Evolutionary conservation across 106 monocot species (phyloP).

Genomic region (Alisma plantagoaquatica): DNA sequence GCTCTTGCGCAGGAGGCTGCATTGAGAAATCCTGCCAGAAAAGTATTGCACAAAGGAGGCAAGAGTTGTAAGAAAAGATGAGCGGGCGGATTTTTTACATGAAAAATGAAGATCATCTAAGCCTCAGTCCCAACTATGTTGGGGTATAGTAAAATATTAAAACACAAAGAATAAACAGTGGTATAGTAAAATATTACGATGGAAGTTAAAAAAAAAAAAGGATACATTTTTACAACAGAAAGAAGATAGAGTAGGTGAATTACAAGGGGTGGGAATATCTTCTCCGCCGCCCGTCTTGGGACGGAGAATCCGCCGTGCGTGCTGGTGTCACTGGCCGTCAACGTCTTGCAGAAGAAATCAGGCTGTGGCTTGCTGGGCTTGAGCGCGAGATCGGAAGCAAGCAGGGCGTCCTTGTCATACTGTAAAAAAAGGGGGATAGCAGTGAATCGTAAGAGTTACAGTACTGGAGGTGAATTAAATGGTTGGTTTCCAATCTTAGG

Average conservation of each 20-base stretch:
- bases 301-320: slow-evolving; percentile 23
- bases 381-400: slow-evolving; percentile 12
- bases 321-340: slow-evolving; percentile 22
- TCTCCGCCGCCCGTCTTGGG: slow-evolving; percentile 19
- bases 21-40: slow-evolving; percentile 27
- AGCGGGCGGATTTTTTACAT: not conserved
- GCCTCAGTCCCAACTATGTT: too few species aligned
- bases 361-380: slow-evolving; percentile 4
- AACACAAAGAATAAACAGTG: too few species aligned
- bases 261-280: slow-evolving; percentile 23
- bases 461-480: too few species aligned
- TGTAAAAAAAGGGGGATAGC: not conserved
- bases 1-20: slow-evolving; percentile 18
- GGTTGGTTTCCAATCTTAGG: too few species aligned
- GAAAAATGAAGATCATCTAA: not conserved
- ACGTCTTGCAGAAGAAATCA: slow-evolving; percentile 20
- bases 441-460: too few species aligned
- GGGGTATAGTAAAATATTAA: too few species aligned
- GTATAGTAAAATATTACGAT: too few species aligned
- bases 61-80: too few species aligned
- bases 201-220: too few species aligned
- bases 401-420: slow-evolving; percentile 13
- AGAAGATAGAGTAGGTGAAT: too few species aligned
- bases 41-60: too few species aligned
- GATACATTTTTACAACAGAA: too few species aligned